These are phyloP conservation scores for Colletotrichum gigasporum DNA, from an alignment of 2,329 filamentous ascomycete genomes.

Conservation along the genomic window DNA sequence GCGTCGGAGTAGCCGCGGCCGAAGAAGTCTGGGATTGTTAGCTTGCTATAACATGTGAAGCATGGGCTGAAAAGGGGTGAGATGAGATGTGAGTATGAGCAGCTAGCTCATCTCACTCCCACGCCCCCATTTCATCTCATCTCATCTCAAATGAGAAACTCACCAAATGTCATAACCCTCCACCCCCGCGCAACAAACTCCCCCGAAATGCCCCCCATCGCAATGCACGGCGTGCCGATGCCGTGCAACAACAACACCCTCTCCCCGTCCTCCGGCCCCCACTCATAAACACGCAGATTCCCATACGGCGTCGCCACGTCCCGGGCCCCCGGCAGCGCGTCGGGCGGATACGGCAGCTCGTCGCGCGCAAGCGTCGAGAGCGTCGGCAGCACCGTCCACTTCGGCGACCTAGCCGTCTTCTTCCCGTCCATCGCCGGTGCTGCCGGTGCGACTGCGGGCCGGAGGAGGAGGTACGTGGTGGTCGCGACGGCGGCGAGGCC, in stretches of 20 bases:
- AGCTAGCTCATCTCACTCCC: no score
- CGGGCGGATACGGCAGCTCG: constrained; percentile 70
- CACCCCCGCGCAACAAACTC: constrained; percentile 72
- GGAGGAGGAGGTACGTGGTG: constrained; percentile 46
- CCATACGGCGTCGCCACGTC: constrained; percentile 78
- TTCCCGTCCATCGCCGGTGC: constrained; percentile 12
- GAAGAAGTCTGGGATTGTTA: constrained; percentile 66
- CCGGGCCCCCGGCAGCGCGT: constrained; percentile 74
- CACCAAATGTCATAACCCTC: constrained; percentile 82
- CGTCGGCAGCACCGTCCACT: constrained; percentile 19
- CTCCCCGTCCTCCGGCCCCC: constrained; percentile 75
- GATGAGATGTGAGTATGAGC: not conserved
- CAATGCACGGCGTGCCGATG: constrained; percentile 80
- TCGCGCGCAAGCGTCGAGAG: constrained; percentile 40
- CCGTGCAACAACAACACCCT: constrained; percentile 83
- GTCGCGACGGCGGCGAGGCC: constrained; percentile 37
- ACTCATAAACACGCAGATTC: constrained; percentile 79
- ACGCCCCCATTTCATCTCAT: not conserved
- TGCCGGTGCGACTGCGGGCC: constrained; percentile 33
- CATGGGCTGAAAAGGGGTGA: not conserved
- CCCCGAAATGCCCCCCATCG: constrained; percentile 72
- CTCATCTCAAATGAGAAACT: constrained; percentile 42
- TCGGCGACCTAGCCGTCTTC: constrained; percentile 28
- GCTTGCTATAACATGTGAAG: no score
- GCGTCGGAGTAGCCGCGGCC: constrained; percentile 82